These are phyloP conservation scores for Protomyces pachydermus DNA, from an alignment of 1,139 yeast species.

Conservation along the genomic window DNA sequence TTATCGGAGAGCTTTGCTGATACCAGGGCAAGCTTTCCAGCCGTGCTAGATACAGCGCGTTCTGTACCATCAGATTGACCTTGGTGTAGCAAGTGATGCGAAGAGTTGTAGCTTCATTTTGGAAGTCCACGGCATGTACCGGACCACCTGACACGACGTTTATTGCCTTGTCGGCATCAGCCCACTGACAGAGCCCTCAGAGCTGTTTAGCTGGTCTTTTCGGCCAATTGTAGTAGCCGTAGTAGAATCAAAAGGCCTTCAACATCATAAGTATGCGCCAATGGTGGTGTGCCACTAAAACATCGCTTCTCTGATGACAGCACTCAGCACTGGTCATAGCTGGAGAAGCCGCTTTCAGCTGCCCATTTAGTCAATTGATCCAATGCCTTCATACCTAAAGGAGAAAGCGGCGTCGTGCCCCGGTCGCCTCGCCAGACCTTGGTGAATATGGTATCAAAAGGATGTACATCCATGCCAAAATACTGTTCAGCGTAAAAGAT, in stretches of 20 bases:
- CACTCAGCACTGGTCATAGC: constrained; percentile 15
- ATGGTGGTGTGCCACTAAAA: no score
- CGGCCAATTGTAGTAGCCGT: no score
- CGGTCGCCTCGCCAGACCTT: constrained; percentile 1
- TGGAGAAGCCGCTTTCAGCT: constrained; percentile 8
- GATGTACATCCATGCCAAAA: constrained; percentile 16
- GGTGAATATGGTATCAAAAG: constrained; percentile 12
- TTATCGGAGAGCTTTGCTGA: neutral
- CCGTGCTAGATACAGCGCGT: neutral
- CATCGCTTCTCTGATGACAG: no score
- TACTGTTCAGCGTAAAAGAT: neutral
- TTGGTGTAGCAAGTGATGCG: neutral
- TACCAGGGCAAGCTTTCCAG: neutral
- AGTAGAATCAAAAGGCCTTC: no score
- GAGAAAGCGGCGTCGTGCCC: neutral
- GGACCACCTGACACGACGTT: neutral
- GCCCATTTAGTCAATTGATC: constrained; percentile 11
- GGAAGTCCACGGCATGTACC: neutral
- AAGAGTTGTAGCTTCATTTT: neutral
- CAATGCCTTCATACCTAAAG: neutral
- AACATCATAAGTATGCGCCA: no score
- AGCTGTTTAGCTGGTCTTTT: no score
- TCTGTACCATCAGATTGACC: neutral
- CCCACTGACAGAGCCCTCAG: no score
- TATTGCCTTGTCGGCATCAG: neutral